Conservation (phyloP, 1,284 basidiomycete species). For the Thecaphora frezii region DNA sequence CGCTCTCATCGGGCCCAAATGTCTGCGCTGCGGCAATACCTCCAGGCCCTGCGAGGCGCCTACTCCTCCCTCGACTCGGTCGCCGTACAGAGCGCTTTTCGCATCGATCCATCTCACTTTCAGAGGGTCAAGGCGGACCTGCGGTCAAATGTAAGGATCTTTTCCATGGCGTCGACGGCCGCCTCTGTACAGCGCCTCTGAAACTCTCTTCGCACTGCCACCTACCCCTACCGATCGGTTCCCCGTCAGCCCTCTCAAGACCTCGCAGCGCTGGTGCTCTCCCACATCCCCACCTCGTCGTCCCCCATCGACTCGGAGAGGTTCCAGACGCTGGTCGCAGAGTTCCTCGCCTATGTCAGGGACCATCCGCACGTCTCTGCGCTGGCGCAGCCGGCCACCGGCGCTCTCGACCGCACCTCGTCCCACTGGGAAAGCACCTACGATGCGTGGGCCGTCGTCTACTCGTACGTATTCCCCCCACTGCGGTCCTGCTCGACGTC, state of each 20-base stretch:
- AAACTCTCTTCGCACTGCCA: not conserved
- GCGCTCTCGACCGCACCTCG: not conserved
- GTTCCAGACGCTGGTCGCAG: conserved; percentile 33
- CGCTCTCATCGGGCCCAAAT: conserved; percentile 1
- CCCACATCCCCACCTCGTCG: conserved; percentile 18
- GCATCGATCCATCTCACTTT: conserved; percentile 21
- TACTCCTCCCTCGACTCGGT: conserved; percentile 19
- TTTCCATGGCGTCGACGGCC: not conserved
- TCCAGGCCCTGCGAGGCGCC: conserved; percentile 20
- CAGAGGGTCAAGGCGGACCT: conserved; percentile 19
- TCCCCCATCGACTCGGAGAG: conserved; percentile 31
- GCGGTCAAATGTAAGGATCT: conserved; percentile 13
- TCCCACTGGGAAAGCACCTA: conserved; percentile 25
- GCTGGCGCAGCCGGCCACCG: too few species aligned
- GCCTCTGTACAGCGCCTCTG: not conserved
- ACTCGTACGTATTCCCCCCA: conserved; percentile 10
- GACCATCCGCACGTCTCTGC: conserved; percentile 11
- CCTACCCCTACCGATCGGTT: not conserved
- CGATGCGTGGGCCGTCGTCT: conserved; percentile 46
- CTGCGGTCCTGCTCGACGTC: not conserved
- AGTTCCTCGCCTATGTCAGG: conserved; percentile 26
- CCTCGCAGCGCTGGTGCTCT: conserved; percentile 17
- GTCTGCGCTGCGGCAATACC: conserved; percentile 31
- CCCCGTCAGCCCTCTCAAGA: conserved; percentile 16
- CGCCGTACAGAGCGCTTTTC: conserved; percentile 16